Evolutionary conservation across 176 grass and related monocot genomes (phyloP), one percentile per base, ranked within the genome.

Genomic region (Ensete ventricosum): DNA sequence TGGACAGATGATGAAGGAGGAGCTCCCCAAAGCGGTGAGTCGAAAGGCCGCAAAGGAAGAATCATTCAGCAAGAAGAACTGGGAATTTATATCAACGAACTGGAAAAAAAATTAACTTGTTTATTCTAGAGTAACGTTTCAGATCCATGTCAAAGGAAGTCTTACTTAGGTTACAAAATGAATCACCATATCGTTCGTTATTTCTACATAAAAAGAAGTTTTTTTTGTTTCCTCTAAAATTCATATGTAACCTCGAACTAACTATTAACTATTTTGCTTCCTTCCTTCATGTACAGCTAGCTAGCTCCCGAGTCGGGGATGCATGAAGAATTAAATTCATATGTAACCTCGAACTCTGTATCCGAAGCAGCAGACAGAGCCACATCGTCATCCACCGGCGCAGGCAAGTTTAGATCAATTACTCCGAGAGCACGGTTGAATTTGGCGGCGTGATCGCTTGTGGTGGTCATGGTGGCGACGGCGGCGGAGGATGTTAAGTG

Each of bases 281-380:
- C n/a, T n/a, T n/a, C n/a, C n/a, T n/a, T 43, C 34, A 43, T 43
- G 34, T 43, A 43, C 34, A 43, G 34, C 34, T 43, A n/a, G n/a
- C n/a, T n/a, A n/a, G n/a, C n/a, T n/a, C n/a, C 34, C 34, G 4
- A 43, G 34, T 43, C 4, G 34, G 34, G 34, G 34, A 43, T 43
- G 34, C 34, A 43, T 6, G 16, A 20, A 20, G 2, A 19, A n/a
- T 60, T 17, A 19, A 59, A n/a, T n/a, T n/a, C n/a, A n/a, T n/a
- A n/a, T n/a, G n/a, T n/a, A n/a, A n/a, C n/a, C n/a, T n/a, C n/a
- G n/a, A n/a, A 88, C 84, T 88, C 84, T 3, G 80, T 78, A 64
- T 92, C 90, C 71, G 89, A 93, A 64, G 88, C 87, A 73, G 90
- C 90, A 69, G 93, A 97, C 67, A 92, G 77, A 87, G 92, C 93